A percentile compares a stretch with the other conserved stretches of the same genome.
Evolutionary conservation across 2,329 filamentous ascomycete genomes (phyloP).

Genomic region (Trichoderma sp.): DNA sequence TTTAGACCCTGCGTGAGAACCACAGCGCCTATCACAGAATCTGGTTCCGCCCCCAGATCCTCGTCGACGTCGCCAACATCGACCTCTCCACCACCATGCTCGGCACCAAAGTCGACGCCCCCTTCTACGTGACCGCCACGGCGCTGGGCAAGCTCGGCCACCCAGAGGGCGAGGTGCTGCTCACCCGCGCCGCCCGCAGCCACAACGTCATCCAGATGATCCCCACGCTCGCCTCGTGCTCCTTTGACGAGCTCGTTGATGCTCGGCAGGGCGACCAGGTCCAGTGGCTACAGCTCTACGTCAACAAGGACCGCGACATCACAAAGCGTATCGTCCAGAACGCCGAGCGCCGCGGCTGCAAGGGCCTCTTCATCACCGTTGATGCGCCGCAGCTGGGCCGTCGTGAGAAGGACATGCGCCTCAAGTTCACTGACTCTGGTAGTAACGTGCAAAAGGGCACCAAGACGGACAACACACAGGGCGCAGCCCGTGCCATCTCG

Average conservation of each 20-base stretch:
- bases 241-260: conserved; percentile 95
- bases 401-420: conserved; percentile 96
- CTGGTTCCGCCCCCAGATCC: conserved; percentile 87
- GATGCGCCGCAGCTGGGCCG: conserved; percentile 94
- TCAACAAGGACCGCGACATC: conserved; percentile 92
- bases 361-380: conserved; percentile 95
- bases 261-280: conserved; percentile 74
- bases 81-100: conserved; percentile 93
- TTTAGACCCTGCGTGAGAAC: conserved; percentile 87
- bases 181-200: conserved; percentile 78
- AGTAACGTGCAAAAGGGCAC: conserved; percentile 77
- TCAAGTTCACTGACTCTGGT: conserved; percentile 81
- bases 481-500: conserved; percentile 90
- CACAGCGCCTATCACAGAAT: conserved; percentile 95
- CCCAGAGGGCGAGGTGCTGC: conserved; percentile 86
- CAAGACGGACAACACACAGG: conserved; percentile 80
- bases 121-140: conserved; percentile 95
- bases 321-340: conserved; percentile 88
- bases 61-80: conserved; percentile 85
- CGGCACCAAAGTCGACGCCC: conserved; percentile 76
- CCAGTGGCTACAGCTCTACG: conserved; percentile 96
- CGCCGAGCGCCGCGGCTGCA: conserved; percentile 88
- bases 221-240: conserved; percentile 91
- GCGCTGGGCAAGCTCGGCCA: conserved; percentile 93
- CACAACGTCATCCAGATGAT: conserved; percentile 98